phyloP scores from a whole-genome alignment of 2,329 filamentous ascomycete genomes.

The Diplodia corticola region DNA sequence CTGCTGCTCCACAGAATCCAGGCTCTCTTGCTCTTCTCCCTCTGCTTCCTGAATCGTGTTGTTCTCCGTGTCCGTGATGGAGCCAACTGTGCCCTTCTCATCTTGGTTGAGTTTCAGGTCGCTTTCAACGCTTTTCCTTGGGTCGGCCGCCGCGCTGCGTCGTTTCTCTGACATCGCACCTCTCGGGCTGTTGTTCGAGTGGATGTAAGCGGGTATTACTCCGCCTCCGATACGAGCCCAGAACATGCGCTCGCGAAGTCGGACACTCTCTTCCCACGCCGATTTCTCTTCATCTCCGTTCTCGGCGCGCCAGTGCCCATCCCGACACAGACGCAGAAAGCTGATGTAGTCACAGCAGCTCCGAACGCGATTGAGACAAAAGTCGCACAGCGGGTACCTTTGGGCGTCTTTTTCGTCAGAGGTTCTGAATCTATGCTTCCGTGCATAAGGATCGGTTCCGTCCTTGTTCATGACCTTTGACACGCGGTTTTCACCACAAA shows the following conservation, averaged over 20 bases:
- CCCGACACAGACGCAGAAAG: conserved; percentile 86
- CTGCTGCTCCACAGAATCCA: conserved; percentile 28
- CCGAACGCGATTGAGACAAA: conserved; percentile 80
- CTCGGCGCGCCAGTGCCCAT: conserved; percentile 85
- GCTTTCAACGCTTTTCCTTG: conserved; percentile 32
- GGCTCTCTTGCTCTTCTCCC: conserved; percentile 39
- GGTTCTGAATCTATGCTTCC: conserved; percentile 85
- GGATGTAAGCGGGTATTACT: conserved; percentile 65
- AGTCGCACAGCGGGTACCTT: conserved; percentile 84
- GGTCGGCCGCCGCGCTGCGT: conserved; percentile 27
- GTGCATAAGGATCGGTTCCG: conserved; percentile 60
- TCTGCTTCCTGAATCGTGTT: conserved; percentile 4
- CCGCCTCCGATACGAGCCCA: conserved; percentile 93
- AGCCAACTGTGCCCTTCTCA: not conserved
- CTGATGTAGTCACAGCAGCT: conserved; percentile 91
- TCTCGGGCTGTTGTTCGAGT: conserved; percentile 35
- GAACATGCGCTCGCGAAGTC: conserved; percentile 91
- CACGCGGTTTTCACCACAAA: conserved; percentile 78
- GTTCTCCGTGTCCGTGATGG: not conserved
- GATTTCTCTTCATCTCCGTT: conserved; percentile 80
- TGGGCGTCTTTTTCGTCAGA: conserved; percentile 85
- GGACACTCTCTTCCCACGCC: conserved; percentile 93
- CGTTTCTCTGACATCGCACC: conserved; percentile 28
- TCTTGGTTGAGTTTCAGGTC: conserved; percentile 17
- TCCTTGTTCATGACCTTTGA: conserved; percentile 16